Evolutionary conservation across 2,329 filamentous ascomycete species (phyloP), one percentile per base, ranked within the genome.

Genomic region (Fusarium falciforme): DNA sequence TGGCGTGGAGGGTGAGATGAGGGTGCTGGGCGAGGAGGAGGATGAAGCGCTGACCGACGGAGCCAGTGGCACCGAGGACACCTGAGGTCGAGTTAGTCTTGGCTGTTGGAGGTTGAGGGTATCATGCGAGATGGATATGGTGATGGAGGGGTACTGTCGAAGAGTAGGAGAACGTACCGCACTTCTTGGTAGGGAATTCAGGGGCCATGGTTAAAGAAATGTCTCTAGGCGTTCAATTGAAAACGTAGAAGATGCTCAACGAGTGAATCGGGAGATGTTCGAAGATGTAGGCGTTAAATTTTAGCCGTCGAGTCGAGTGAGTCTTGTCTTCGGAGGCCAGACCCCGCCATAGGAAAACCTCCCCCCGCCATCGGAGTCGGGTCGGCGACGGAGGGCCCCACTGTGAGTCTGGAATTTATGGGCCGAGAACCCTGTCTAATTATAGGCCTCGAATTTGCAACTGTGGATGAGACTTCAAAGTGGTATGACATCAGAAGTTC

Each of bases 11-110:
- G 73, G 91, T 91, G 79, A 98, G 93, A 83, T 93, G 90, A 17
- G 96, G 95, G 85, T 98, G 96, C 64, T 94, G 89, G 52, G 94
- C 92, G 72, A 98, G 92, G 61, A 98, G 90, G 36, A 98, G 92
- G 81, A 98, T 96, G 84, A 98, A 98, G 79, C 96, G 92, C 85
- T 98, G 95, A 78, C 96, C 96, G 16, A 98, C 96, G 38, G 95
- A 97, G 80, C 96, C 96, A 35, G 96, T 98, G 84, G 93, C 94
- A 78, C 96, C 95, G 66, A 98, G 90, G 67, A 98, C 94, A 82
- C 90, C 90, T 92, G 74, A 9, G 35, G 10, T 31, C 9, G 14
- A 36, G 52, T 42, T 12, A n/a, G 47, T 77, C 22, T 31, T 57
- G 31, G 22, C 47, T 40, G 38, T 54, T 40, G 38, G 36, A 20